Percentiles rank a stretch among this genome's conserved stretches.
Evolutionary conservation across 805 yeast genomes (phyloP).

Genomic region (Yamadazyma olivae): DNA sequence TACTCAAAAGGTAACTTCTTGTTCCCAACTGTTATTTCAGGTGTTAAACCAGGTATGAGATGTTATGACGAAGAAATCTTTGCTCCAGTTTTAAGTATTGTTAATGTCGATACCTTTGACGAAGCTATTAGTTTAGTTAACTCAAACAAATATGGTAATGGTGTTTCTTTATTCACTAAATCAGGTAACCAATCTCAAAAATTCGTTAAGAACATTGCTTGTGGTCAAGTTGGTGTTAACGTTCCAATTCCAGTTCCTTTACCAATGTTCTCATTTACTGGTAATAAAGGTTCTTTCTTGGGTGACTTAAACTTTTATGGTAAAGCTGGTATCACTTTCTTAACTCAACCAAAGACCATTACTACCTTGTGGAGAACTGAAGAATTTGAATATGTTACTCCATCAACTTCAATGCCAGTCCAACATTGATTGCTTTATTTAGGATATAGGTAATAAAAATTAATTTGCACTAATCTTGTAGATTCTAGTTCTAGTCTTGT

Average conservation of each 20-base stretch:
- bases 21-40: conserved; percentile 65
- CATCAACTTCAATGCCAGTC: conserved; percentile 68
- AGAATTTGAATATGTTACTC: conserved; percentile 44
- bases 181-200: conserved; percentile 70
- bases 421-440: conserved; percentile 43
- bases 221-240: conserved; percentile 76
- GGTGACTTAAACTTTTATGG: conserved; percentile 82
- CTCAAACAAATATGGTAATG: conserved; percentile 62
- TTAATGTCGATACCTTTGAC: conserved; percentile 61
- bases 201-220: conserved; percentile 64
- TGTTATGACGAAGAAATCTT: conserved; percentile 74
- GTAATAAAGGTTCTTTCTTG: conserved; percentile 69
- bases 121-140: conserved; percentile 66
- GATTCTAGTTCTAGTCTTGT: too few species aligned
- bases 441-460: neutral
- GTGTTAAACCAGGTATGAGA: conserved; percentile 64
- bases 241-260: conserved; percentile 81
- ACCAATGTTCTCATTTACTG: conserved; percentile 80
- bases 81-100: conserved; percentile 69
- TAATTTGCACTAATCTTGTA: too few species aligned
- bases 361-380: conserved; percentile 64
- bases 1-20: conserved; percentile 60
- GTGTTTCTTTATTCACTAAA: conserved; percentile 65
- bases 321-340: conserved; percentile 67
- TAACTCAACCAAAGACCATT: conserved; percentile 74